Conservation (phyloP, 73 alveolate species). For the Durusdinium trenchii region DNA sequence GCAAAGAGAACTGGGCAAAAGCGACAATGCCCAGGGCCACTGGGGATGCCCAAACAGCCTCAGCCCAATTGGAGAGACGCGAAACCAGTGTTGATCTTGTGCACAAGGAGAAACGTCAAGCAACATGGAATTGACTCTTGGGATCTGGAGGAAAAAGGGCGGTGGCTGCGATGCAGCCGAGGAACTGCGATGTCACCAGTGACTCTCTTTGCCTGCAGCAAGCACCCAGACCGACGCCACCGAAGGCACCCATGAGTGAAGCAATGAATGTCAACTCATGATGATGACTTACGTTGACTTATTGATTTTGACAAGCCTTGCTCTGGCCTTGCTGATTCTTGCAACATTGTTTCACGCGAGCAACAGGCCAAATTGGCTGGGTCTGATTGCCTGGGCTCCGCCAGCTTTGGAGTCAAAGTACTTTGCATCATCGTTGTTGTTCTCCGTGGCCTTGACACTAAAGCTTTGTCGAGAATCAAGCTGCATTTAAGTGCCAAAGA, state of each 20-base stretch:
- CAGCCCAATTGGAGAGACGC: background rate
- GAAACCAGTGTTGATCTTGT: background rate
- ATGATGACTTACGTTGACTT: too few relatives aligned
- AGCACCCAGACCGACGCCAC: too few relatives aligned
- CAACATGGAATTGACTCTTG: background rate
- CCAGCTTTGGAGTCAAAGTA: constrained; percentile 7
- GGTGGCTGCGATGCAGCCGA: background rate
- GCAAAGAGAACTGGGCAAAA: constrained; percentile 93
- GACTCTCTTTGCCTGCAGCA: constrained; percentile 75
- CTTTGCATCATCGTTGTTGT: constrained; percentile 27
- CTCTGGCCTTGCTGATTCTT: too few relatives aligned
- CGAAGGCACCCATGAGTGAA: too few relatives aligned
- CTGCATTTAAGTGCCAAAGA: background rate
- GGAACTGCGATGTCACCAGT: constrained; percentile 69
- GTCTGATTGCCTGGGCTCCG: constrained; percentile 17
- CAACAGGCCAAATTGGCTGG: too few relatives aligned
- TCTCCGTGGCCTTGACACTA: constrained; percentile 10
- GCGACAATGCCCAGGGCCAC: constrained; percentile 93
- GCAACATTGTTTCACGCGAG: too few relatives aligned
- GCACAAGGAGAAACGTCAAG: background rate
- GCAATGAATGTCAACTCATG: too few relatives aligned
- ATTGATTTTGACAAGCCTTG: too few relatives aligned
- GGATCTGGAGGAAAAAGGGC: background rate
- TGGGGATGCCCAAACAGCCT: constrained; percentile 95
- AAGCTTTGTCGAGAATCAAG: background rate